A percentile compares a stretch with the other conserved stretches of the same genome.
Conservation (phyloP, 306 rosid species). For the Cucurbita argyrosperma region DNA sequence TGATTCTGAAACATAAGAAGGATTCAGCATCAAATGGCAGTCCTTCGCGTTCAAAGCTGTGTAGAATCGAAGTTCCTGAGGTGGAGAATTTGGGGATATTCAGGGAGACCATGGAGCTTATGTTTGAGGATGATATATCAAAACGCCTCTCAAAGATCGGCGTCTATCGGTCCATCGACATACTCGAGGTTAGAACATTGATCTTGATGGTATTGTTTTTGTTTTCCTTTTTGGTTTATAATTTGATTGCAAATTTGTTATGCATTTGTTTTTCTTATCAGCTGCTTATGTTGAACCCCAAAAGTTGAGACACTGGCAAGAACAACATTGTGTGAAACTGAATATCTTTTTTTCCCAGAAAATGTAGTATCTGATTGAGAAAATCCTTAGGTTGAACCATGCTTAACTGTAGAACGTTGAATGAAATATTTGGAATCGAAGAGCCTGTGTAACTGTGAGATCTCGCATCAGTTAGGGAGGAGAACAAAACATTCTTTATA, state of each 20-base stretch:
- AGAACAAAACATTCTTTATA: no score
- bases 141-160: slow-evolving; percentile 47
- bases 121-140: slow-evolving; percentile 65
- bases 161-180: slow-evolving; percentile 57
- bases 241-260: neutral
- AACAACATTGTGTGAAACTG: neutral
- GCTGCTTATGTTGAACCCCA: neutral
- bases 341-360: neutral
- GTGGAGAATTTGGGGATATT: slow-evolving; percentile 64
- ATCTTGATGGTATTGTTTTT: neutral
- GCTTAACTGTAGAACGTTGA: neutral
- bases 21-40: slow-evolving; percentile 9
- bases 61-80: slow-evolving; percentile 76
- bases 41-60: slow-evolving; percentile 34
- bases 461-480: no score
- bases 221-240: neutral
- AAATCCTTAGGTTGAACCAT: neutral
- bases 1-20: slow-evolving; percentile 34
- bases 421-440: no score
- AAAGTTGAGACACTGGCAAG: neutral
- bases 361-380: neutral
- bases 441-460: no score
- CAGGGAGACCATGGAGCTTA: slow-evolving; percentile 62
- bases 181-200: slow-evolving; percentile 49
- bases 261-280: neutral